Base-by-base conservation (phyloP, 2,329 filamentous ascomycete species). In the Trichoderma simmonsii region DNA sequence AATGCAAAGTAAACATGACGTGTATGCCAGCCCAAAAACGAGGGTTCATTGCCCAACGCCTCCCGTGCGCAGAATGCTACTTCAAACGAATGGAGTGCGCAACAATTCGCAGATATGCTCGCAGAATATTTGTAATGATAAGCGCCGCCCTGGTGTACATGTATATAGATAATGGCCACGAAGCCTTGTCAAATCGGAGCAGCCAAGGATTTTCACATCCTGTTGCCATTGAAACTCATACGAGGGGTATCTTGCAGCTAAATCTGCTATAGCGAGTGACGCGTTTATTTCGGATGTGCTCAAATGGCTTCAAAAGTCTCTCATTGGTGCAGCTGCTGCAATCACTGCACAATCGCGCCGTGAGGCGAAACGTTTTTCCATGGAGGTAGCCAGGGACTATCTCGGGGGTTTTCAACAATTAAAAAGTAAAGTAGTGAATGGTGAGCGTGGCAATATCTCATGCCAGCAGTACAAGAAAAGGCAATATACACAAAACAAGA, bases 401-500 rank as follows among this genome's bases (percentile, higher is more conserved):
- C 21, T 62, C 57, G 67, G 18, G 15, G 18, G 12, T 12, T 14
- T 14, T 61, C 8, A 21, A 51, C 36, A 56, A 66, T 54, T 54
- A 60, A 51, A 51, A 60, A 26, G 18, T 39, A 51, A 6, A 69
- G n/a, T 32, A 69, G n/a, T 12, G n/a, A 69, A 32, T 4, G 36
- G 1, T 26, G 39, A 62, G 39, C 39, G 9, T 61, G 36, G 67
- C 14, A 64, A 5, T 57, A 21, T 64, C 57, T 71, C 68, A 71
- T 64, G 43, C 60, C 60, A 71, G 60, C 60, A 71, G 18, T 64
- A 64, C 61, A 64, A 71, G 24, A 34, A 71, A 64, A 18, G 68
- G 68, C 48, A 71, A 71, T 59, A 71, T 48, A 59, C 68, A 64
- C n/a, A 71, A 34, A 24, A 32, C 56, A 32, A 63, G n/a, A 24